Conservation (phyloP, 2,329 filamentous ascomycete species). For the Epichloe baconii region DNA sequence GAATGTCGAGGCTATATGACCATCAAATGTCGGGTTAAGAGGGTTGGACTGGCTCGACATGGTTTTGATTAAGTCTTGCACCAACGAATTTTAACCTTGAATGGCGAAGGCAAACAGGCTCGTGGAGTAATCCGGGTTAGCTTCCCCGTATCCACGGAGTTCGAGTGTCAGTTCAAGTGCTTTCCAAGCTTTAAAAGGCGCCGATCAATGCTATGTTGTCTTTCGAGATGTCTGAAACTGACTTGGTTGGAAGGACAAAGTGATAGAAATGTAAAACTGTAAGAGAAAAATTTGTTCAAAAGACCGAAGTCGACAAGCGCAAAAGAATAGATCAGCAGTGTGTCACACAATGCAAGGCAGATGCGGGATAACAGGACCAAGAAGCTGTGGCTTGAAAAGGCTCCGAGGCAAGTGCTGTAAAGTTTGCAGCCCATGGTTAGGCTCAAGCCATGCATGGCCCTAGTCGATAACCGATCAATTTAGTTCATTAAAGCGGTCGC, state of each 20-base stretch:
- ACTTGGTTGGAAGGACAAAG: neutral
- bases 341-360: neutral
- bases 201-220: neutral
- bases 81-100: neutral
- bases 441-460: neutral
- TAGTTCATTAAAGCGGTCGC: neutral
- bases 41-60: conserved; percentile 11
- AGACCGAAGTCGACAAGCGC: neutral
- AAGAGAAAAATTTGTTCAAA: neutral
- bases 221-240: neutral
- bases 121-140: neutral
- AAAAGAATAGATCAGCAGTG: neutral
- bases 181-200: neutral
- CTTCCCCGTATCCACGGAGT: neutral
- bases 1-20: conserved; percentile 53
- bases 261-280: neutral
- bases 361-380: neutral
- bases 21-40: conserved; percentile 52
- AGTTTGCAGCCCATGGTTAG: neutral
- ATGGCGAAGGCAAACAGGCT: neutral
- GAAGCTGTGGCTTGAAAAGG: conserved; percentile 1
- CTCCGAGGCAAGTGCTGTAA: neutral
- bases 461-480: neutral
- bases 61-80: neutral
- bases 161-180: neutral